Base-by-base conservation (phyloP, 2,329 filamentous ascomycete genomes). In the Dactylonectria estremocensis region DNA sequence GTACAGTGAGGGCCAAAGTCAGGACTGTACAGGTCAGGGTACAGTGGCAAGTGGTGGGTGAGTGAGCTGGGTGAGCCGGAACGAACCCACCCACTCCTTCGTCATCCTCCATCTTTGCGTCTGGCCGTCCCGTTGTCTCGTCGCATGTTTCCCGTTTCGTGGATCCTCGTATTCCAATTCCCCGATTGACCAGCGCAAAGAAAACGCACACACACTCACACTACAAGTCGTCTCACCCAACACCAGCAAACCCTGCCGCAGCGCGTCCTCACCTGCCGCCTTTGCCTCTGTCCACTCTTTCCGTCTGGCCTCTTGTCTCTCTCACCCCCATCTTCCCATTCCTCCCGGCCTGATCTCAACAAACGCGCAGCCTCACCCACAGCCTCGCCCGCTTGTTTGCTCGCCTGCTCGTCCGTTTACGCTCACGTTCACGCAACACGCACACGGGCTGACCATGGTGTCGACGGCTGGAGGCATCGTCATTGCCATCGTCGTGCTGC, bases 401-500 rank as follows among this genome's bases (percentile, higher is more conserved):
- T 16, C 7, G 7, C 22, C n/a, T n/a, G 46, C 46, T 14, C 48
- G 31, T n/a, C n/a, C n/a, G 8, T 9, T 37, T 11, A 11, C 35
- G 40, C 40, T 43, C 40, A 43, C 40, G 40, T 14, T n/a, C 16
- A n/a, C 40, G 16, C 16, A 43, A 43, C 28, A 14, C 57, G 49
- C 35, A 31, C 22, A 59, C 49, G n/a, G 9, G 0, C 57, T 28
- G 69, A 83, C 72, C 68, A 91, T 91, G 87, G 84, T 87, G 77
- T 86, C 86, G 71, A 83, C 88, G 57, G 85, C 87, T 72, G 90
- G 91, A 77, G 88, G 91, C 70, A 90, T 95, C 83, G 87, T 95
- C 79, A 90, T 97, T 78, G 87, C 94, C 77, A 80, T 95, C 77
- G 75, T 94, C 72, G 82, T 94, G 73, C 79, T 93, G 75, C 77